Conservation (phyloP, 148 eudicot genomes). For the Arbutus unedo region DNA sequence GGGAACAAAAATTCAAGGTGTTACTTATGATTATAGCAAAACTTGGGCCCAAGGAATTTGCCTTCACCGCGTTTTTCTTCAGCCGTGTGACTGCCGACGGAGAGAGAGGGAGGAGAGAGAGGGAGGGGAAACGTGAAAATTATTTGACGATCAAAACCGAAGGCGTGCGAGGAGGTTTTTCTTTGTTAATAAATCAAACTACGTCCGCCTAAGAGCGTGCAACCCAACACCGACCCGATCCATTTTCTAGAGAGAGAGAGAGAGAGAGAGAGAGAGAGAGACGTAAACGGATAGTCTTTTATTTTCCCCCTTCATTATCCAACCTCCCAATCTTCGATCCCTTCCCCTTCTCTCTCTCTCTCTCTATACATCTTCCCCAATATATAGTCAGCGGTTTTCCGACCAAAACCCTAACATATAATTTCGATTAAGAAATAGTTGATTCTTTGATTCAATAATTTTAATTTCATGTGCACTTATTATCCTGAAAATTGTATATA, state of each 20-base stretch:
- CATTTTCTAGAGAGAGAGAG: constrained; percentile 3
- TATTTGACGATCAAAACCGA: background rate
- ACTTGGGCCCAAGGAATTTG: too few relatives aligned
- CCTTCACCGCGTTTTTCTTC: too few relatives aligned
- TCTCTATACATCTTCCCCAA: background rate
- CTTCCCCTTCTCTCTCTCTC: constrained; percentile 1
- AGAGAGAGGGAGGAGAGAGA: too few relatives aligned
- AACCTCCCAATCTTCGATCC: background rate
- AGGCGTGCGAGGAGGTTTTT: background rate
- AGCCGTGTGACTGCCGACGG: too few relatives aligned
- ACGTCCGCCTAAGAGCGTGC: too few relatives aligned
- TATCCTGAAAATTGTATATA: background rate
- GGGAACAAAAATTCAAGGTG: too few relatives aligned
- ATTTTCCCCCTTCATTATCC: constrained; percentile 16
- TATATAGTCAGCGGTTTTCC: background rate
- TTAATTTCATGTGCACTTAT: background rate
- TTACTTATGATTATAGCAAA: too few relatives aligned
- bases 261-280: constrained; percentile 9
- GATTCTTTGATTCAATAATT: constrained; percentile 17
- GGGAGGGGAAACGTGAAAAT: too few relatives aligned
- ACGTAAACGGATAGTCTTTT: constrained; percentile 19
- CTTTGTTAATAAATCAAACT: too few relatives aligned
- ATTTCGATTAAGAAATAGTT: constrained; percentile 1
- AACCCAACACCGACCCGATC: background rate
- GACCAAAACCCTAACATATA: constrained; percentile 24